These are phyloP conservation scores for Incumbomyces lentus DNA, from an alignment of 2,329 filamentous ascomycete species.

Conservation along the genomic window DNA sequence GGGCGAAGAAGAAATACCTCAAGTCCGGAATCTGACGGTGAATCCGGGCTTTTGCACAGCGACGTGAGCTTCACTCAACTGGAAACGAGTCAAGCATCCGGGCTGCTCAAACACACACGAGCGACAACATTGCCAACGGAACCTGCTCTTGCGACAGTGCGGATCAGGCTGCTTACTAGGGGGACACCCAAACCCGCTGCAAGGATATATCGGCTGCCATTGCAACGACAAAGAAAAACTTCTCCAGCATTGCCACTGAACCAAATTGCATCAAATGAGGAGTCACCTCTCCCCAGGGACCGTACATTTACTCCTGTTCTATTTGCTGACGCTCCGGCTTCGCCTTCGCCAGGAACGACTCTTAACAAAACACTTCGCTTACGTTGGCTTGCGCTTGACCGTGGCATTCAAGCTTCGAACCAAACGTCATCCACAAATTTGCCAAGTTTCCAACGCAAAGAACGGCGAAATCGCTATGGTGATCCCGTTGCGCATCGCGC, in stretches of 20 bases:
- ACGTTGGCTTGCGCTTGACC: conserved; percentile 59
- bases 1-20: conserved; percentile 13
- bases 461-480: conserved; percentile 11
- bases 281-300: neutral
- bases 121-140: conserved; percentile 14
- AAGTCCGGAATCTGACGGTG: conserved; percentile 11
- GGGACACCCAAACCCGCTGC: conserved; percentile 64
- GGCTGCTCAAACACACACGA: conserved; percentile 24
- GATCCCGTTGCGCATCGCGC: conserved; percentile 8
- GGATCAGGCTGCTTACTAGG: conserved; percentile 56
- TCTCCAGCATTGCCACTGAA: neutral
- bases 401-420: conserved; percentile 11
- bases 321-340: conserved; percentile 9
- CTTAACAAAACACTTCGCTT: conserved; percentile 30
- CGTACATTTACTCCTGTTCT: conserved; percentile 1
- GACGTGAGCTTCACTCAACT: conserved; percentile 29
- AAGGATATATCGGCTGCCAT: conserved; percentile 74
- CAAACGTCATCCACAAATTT: conserved; percentile 6
- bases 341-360: conserved; percentile 5
- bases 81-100: conserved; percentile 27
- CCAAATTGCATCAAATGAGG: neutral
- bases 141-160: conserved; percentile 47
- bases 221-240: neutral
- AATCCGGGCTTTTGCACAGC: conserved; percentile 8
- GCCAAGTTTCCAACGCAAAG: conserved; percentile 7